Base-by-base conservation (phyloP, 331 rosid genomes). In the Rosa hybrid region DNA sequence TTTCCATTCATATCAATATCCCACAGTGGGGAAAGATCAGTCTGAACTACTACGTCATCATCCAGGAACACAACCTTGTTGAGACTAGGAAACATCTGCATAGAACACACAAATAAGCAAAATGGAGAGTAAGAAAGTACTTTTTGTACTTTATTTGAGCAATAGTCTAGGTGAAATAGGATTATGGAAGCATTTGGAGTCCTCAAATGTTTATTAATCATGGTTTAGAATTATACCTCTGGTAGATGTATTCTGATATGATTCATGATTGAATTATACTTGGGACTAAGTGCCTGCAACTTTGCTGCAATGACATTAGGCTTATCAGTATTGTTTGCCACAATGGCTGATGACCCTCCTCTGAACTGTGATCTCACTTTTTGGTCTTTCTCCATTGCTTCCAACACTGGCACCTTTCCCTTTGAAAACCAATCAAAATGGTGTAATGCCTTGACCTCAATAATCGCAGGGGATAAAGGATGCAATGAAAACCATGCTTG, bases 401-500 rank as follows among this genome's bases (percentile, higher is more conserved):
- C 99, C 85, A 96, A 80, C 71, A 96, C 99, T 11, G 99, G 99
- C 45, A 96, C 99, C 84, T 92, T 91, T 60, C 99, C 99, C 80
- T 96, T 96, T 8, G 94, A 50, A 70, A 93, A 86, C 99, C 99
- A 96, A 79, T 93, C 99, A 45, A 96, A 96, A 86, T 96, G 99
- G 88, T 96, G 98, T 92, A 96, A 84, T 20, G 99, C 91, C 89
- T 96, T 96, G 80, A 96, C 99, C 89, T 96, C 99, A 80, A 96
- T 88, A 72, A 96, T 86, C 6, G 99, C 98, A 64, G 98, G 99
- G 8, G 88, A 81, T 39, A 96, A 78, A 46, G 97, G 82, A 82
- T 96, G 98, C 82, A 96, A 76, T 18, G 98, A 93, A 86, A 96
- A 96, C 99, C 98, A 96, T 34, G 99, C 99, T 76, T 96, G 99